Conservation (phyloP, 208 protist species). For the Acanthamoeba polyphaga region DNA sequence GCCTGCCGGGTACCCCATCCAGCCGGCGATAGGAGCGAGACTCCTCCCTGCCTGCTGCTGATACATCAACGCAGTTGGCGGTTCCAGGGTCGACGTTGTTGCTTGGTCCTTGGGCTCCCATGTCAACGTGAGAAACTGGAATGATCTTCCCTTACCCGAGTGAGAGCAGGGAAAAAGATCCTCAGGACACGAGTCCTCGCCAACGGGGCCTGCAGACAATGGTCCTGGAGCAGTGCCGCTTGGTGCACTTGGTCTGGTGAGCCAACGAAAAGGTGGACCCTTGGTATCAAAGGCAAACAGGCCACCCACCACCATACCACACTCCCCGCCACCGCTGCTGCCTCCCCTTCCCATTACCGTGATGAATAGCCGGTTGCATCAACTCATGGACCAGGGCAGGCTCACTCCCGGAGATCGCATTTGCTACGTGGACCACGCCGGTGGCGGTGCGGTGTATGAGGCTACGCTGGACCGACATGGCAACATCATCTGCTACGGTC, state of each 20-base stretch:
- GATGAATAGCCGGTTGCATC: not conserved
- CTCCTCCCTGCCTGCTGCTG: too few relatives aligned
- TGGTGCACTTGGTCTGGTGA: not conserved
- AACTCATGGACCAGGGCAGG: too few relatives aligned
- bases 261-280: not conserved
- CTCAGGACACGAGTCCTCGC: not conserved
- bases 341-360: not conserved
- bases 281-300: not conserved
- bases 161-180: too few relatives aligned
- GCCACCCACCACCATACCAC: not conserved
- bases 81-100: too few relatives aligned
- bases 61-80: too few relatives aligned
- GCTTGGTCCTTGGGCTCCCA: not conserved
- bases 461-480: not conserved
- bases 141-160: not conserved
- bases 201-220: not conserved
- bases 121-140: not conserved
- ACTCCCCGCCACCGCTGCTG: not conserved
- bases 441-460: not conserved
- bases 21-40: too few relatives aligned
- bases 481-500: not conserved
- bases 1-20: too few relatives aligned
- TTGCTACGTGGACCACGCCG: too few relatives aligned
- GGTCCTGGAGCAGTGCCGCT: not conserved
- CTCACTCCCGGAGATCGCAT: too few relatives aligned